These are phyloP conservation scores for Xylariaceae sp. DNA, from an alignment of 2,329 filamentous ascomycete genomes.

Conservation along the genomic window DNA sequence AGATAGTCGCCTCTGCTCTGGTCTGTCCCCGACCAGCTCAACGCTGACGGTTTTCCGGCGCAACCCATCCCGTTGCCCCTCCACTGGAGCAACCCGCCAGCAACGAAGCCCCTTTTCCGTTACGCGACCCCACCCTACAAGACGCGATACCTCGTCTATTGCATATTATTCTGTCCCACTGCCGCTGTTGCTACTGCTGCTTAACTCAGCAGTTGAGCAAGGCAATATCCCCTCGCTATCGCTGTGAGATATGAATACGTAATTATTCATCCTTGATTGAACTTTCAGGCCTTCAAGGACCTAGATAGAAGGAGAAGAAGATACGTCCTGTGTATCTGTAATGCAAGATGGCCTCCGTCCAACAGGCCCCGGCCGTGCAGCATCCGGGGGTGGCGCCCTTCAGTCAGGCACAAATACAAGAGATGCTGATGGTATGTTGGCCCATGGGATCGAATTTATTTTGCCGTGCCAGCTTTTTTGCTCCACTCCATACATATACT, in stretches of 20 bases:
- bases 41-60: slow-evolving; percentile 6
- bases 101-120: slow-evolving; percentile 16
- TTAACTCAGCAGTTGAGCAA: slow-evolving; percentile 4
- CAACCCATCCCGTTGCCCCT: slow-evolving; percentile 2
- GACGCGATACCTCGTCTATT: background rate
- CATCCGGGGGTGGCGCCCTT: slow-evolving; percentile 58
- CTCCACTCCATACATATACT: background rate
- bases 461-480: background rate
- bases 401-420: slow-evolving; percentile 72
- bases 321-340: slow-evolving; percentile 12
- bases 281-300: slow-evolving; percentile 21
- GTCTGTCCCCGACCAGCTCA: slow-evolving; percentile 1
- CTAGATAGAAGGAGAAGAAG: slow-evolving; percentile 9
- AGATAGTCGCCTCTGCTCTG: slow-evolving; percentile 2
- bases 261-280: slow-evolving; percentile 20
- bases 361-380: slow-evolving; percentile 64
- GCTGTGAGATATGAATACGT: slow-evolving; percentile 29
- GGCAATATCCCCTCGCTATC: slow-evolving; percentile 17
- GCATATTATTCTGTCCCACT: background rate
- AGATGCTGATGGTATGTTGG: slow-evolving; percentile 55
- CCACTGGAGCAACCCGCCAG: slow-evolving; percentile 13
- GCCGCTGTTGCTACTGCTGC: slow-evolving; percentile 1
- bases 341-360: slow-evolving; percentile 71
- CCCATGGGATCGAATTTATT: background rate
- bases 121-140: slow-evolving; percentile 12